Base-by-base conservation (phyloP, 2,329 filamentous ascomycete genomes). In the Grosmannia serpens region DNA sequence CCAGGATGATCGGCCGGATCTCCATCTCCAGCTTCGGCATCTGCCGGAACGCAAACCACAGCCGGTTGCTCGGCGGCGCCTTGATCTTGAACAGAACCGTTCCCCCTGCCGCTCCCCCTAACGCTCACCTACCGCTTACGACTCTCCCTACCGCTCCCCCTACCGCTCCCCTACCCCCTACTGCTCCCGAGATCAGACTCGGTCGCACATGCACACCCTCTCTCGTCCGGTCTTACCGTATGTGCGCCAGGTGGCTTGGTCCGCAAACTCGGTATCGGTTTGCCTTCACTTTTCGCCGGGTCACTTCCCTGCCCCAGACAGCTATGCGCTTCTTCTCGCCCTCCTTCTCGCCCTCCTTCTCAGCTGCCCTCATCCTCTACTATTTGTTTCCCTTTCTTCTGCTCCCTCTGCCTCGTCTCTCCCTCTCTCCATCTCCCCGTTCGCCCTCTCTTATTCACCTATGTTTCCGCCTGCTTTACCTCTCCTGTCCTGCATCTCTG, bases 31-130 rank as follows among this genome's bases (percentile, higher is more conserved):
- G 87, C 68, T 92, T 91, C 22, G 94, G 94, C 79, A 91, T 89
- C n/a, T 84, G 84, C 69, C 95, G 89, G 68, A 99, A 99, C 1
- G 91, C 87, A 64, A 97, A 83, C 94, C 94, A 99, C n/a, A 96
- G 71, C 47, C 94, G 84, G 70, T 99, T 99, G 71, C 91, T 96
- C 0, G 94, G 94, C 20, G 92, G 90, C 8, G 94, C 89, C 70
- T 99, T 99, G 70, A 97, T 85, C 67, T 90, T 88, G 66, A 96
- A 78, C 33, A 96, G 74, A 51, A 89, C 73, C 66, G 95, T 92
- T 0, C 94, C 94, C 66, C 89, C 1, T 97, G 75, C 65, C 86
- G 88, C 69, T n/a, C n/a, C n/a, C n/a, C n/a, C n/a, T n/a, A n/a
- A n/a, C n/a, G n/a, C n/a, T n/a, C n/a, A n/a, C n/a, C n/a, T n/a